These are phyloP conservation scores for Penicillium paradoxum DNA, from an alignment of 495 filamentous ascomycete genomes.

Conservation along the genomic window DNA sequence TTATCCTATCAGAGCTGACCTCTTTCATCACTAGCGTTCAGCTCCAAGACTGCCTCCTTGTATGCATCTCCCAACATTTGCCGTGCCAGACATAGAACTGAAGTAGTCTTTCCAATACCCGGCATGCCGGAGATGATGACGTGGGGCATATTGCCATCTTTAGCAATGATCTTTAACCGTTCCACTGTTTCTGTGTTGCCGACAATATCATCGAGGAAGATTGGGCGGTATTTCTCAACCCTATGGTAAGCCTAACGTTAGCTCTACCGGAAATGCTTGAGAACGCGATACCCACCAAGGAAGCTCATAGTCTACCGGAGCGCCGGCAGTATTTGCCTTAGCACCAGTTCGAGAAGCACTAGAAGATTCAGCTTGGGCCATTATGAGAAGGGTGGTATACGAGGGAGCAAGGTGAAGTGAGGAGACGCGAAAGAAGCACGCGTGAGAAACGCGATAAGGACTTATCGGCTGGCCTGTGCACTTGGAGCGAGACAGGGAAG, in stretches of 20 bases:
- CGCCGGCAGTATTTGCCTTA: constrained; percentile 57
- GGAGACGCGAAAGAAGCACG: constrained; percentile 30
- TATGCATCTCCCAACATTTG: constrained; percentile 91
- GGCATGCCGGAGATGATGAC: constrained; percentile 99
- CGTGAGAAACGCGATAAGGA: constrained; percentile 17
- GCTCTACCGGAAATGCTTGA: constrained; percentile 8
- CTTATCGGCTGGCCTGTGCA: constrained; percentile 15
- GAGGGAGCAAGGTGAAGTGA: background rate
- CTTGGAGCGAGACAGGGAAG: background rate
- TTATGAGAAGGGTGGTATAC: constrained; percentile 15
- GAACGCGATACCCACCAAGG: constrained; percentile 63
- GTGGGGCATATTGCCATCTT: constrained; percentile 99
- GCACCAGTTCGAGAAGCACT: constrained; percentile 63
- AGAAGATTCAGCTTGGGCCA: constrained; percentile 67
- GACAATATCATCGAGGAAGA: constrained; percentile 93
- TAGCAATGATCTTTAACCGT: constrained; percentile 96
- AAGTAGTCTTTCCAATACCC: constrained; percentile 98
- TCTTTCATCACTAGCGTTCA: constrained; percentile 95
- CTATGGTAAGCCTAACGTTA: constrained; percentile 39
- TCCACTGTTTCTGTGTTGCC: constrained; percentile 98
- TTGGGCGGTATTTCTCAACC: constrained; percentile 97
- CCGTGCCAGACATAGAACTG: constrained; percentile 85
- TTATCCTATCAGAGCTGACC: constrained; percentile 38
- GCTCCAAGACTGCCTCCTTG: constrained; percentile 93
- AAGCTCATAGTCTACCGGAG: constrained; percentile 71